Percentiles rank a stretch among this genome's conserved stretches.
Evolutionary conservation across 345 rosid genomes (phyloP).

Genomic region (Gossypium herbaceum): DNA sequence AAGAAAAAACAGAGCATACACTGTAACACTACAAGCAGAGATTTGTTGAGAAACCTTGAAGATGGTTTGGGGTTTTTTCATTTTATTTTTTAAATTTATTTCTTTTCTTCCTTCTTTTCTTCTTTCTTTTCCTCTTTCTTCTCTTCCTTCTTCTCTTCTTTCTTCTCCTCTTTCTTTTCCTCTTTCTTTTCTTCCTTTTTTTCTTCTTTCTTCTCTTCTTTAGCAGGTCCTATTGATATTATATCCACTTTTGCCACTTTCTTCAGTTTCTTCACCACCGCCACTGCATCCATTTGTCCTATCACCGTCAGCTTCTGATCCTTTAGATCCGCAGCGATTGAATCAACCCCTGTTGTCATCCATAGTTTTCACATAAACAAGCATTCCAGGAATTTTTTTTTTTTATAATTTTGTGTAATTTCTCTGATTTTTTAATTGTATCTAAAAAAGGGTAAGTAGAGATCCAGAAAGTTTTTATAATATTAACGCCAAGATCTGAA

Average conservation of each 20-base stretch:
- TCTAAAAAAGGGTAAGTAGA: not conserved
- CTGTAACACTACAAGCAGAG: too few relatives aligned
- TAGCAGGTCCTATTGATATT: conserved; percentile 87
- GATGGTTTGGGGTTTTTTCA: not conserved
- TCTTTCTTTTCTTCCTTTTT: conserved; percentile 66
- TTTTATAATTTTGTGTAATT: not conserved
- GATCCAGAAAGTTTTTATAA: not conserved
- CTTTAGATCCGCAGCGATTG: conserved; percentile 80
- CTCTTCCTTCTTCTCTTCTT: conserved; percentile 43
- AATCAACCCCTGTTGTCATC: conserved; percentile 69
- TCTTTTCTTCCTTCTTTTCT: conserved; percentile 42
- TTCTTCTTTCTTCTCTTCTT: conserved; percentile 48
- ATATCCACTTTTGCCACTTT: conserved; percentile 93
- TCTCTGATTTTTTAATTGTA: not conserved
- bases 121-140: conserved; percentile 48
- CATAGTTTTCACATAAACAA: not conserved
- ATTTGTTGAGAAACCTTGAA: conserved; percentile 1
- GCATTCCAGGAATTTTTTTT: not conserved
- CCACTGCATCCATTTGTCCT: conserved; percentile 83
- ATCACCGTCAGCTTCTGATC: conserved; percentile 87
- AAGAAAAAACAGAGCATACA: not conserved
- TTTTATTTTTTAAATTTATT: not conserved
- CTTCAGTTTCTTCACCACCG: conserved; percentile 81
- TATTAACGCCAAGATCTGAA: not conserved
- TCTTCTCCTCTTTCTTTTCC: conserved; percentile 34